Evolutionary conservation across 345 rosid species (phyloP).

Genomic region (Salix caprea): DNA sequence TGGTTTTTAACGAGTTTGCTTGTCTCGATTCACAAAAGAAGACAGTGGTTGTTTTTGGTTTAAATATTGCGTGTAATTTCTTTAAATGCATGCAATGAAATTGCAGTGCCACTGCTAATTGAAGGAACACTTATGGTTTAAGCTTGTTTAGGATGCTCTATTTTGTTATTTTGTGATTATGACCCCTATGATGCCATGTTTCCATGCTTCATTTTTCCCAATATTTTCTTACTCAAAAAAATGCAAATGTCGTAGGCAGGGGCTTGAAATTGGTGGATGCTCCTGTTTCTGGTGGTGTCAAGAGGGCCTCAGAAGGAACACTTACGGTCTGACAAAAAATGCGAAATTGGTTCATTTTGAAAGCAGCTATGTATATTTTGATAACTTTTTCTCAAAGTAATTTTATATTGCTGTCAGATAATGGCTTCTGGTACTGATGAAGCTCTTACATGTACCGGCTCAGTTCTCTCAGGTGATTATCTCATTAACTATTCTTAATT

Average conservation of each 20-base stretch:
- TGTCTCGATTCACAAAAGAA: not conserved
- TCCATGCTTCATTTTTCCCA: not conserved
- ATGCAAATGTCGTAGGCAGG: conserved; percentile 43
- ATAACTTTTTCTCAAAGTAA: conserved; percentile 11
- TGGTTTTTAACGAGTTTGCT: not conserved
- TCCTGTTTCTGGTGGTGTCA: conserved; percentile 98
- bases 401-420: conserved; percentile 43
- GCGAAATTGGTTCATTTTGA: too few species aligned
- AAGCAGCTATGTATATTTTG: conserved; percentile 7
- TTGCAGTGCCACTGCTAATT: not conserved
- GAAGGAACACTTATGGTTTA: not conserved
- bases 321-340: conserved; percentile 54
- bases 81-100: not conserved
- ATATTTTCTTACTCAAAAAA: conserved; percentile 7
- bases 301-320: conserved; percentile 80
- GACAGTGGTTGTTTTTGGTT: not conserved
- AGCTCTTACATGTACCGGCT: conserved; percentile 63
- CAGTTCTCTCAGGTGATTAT: conserved; percentile 65
- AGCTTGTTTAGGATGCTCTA: not conserved
- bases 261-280: conserved; percentile 89
- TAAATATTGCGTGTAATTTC: not conserved
- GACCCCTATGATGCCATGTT: not conserved
- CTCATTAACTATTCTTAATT: conserved; percentile 5
- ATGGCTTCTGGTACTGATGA: conserved; percentile 87
- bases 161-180: not conserved